phyloP scores from a whole-genome alignment of 31 red algal species.

The Pterothamnion heteromorphum region DNA sequence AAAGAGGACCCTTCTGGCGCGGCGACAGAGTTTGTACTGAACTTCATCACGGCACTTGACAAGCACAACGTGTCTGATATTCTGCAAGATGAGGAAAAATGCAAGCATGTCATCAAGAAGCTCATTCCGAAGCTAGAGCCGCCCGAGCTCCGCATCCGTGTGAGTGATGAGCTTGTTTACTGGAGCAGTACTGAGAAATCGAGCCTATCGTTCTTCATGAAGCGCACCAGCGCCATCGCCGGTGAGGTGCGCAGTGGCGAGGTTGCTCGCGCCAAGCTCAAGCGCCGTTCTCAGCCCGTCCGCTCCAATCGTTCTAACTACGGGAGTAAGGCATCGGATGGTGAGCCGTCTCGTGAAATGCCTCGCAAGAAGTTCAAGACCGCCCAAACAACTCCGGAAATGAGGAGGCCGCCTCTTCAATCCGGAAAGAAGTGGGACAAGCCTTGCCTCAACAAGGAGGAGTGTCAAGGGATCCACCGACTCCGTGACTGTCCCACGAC shows the following conservation, averaged over 20 bases:
- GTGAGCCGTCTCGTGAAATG: not conserved
- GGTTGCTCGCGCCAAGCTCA: not conserved
- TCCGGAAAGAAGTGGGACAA: not conserved
- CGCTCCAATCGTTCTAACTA: not conserved
- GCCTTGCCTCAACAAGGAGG: not conserved
- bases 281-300: not conserved
- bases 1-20: not conserved
- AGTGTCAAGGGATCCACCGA: not conserved
- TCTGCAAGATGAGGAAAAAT: conserved; percentile 4
- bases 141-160: not conserved
- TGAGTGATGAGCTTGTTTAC: not conserved
- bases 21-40: not conserved
- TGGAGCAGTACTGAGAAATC: not conserved
- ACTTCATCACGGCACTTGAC: not conserved
- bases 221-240: not conserved
- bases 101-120: conserved; percentile 19
- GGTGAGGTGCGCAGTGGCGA: not conserved
- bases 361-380: not conserved
- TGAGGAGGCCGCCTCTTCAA: not conserved
- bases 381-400: not conserved
- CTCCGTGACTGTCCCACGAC: conserved; percentile 17
- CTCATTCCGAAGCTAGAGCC: conserved; percentile 15
- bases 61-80: conserved; percentile 35
- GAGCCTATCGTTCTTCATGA: not conserved
- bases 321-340: not conserved